Conservation (phyloP, 306 rosid species). For the Rosa lucieae region DNA sequence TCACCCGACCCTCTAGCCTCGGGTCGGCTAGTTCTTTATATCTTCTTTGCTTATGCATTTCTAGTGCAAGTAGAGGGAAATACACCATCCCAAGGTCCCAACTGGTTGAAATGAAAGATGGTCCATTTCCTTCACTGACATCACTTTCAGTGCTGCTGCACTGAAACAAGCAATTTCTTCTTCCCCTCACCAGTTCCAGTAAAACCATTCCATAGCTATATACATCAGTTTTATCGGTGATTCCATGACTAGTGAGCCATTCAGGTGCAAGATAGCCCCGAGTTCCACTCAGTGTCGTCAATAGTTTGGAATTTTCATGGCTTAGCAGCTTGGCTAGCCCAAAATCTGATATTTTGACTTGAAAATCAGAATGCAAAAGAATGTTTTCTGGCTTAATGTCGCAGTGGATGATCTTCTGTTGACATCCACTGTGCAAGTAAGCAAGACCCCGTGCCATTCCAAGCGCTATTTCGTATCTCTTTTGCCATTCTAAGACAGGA, state of each 20-base stretch:
- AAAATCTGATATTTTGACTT: slow-evolving; percentile 56
- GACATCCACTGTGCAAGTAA: slow-evolving; percentile 59
- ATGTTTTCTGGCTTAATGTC: slow-evolving; percentile 72
- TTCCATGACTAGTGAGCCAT: slow-evolving; percentile 62
- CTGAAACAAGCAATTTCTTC: slow-evolving; percentile 10
- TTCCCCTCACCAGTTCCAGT: slow-evolving; percentile 23
- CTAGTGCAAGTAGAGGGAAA: slow-evolving; percentile 28
- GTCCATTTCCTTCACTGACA: not conserved
- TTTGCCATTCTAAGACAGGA: slow-evolving; percentile 28
- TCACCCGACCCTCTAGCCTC: slow-evolving; percentile 24
- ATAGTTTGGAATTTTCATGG: slow-evolving; percentile 48
- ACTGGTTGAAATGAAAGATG: not conserved
- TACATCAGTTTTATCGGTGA: slow-evolving; percentile 29
- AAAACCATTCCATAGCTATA: slow-evolving; percentile 30
- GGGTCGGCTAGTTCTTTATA: slow-evolving; percentile 26
- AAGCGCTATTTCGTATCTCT: slow-evolving; percentile 34
- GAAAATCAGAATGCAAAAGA: slow-evolving; percentile 35
- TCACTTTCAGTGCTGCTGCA: not conserved
- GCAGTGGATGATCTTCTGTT: slow-evolving; percentile 60
- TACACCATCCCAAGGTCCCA: not conserved
- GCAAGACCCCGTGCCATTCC: slow-evolving; percentile 54
- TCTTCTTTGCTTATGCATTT: slow-evolving; percentile 27
- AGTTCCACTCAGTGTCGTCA: slow-evolving; percentile 68
- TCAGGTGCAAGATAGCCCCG: slow-evolving; percentile 73
- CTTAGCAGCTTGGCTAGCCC: slow-evolving; percentile 60